Conservation (phyloP, 805 yeast genomes). For the Saccharomycopsis sp. region DNA sequence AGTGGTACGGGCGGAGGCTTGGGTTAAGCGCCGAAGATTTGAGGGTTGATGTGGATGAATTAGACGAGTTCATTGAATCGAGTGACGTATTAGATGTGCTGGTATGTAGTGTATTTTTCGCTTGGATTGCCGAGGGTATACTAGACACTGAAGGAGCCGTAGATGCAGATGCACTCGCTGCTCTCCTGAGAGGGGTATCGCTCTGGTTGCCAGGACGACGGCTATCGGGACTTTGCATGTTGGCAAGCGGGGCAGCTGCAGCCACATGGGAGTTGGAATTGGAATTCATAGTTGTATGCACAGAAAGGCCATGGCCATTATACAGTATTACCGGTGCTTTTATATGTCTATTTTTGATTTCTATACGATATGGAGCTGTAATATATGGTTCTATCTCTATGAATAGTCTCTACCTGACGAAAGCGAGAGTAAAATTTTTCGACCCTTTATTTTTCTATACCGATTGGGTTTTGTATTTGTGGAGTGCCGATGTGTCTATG, state of each 20-base stretch:
- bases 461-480: too few species aligned
- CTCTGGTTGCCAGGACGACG: not conserved
- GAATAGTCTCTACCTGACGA: too few species aligned
- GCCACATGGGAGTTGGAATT: not conserved
- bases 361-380: not conserved
- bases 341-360: not conserved
- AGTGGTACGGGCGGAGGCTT: not conserved
- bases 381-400: too few species aligned
- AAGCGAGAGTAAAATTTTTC: not conserved
- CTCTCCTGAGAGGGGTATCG: not conserved
- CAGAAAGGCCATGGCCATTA: not conserved
- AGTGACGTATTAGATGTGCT: conserved; percentile 8
- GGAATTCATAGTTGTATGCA: not conserved
- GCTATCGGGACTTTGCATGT: not conserved
- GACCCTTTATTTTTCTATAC: not conserved
- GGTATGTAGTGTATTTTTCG: conserved; percentile 2
- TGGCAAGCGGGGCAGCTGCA: not conserved
- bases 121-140: not conserved
- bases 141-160: not conserved
- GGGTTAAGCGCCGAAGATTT: conserved; percentile 1
- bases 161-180: not conserved
- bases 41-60: conserved; percentile 9
- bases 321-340: not conserved
- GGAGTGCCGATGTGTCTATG: not conserved
- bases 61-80: conserved; percentile 10